Base-by-base conservation (phyloP, 1,139 yeast genomes). In the Saccharomycopsis hybrid region DNA sequence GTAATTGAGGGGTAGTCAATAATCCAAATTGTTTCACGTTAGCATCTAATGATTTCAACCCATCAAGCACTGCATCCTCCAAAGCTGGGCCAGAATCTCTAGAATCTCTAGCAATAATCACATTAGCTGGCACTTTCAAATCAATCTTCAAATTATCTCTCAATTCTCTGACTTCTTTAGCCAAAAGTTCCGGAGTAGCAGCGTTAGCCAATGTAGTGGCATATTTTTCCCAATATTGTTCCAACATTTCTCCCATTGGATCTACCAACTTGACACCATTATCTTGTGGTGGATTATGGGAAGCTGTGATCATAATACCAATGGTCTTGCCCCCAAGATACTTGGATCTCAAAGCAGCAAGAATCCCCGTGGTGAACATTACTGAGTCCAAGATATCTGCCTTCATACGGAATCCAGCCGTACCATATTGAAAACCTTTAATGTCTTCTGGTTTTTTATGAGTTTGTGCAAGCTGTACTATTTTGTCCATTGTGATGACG, bases 251-350 rank as follows among this genome's bases (percentile, higher is more conserved):
- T 33, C 98, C 98, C 65, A 77, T 69, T 1, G 98, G 97, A 59
- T 92, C 98, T 39, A 90, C 89, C 28, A 92, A 74, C 68, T 92
- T 92, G 52, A 92, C 96, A n/a, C 98, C 98, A 59, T 92, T 92
- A 62, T 92, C 98, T 47, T 73, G 74, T 0, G 97, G 96, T 0
- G 97, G 97, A 60, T 92, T 92, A 65, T 92, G 98, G 1, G 96
- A 87, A 0, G 98, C 98, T 2, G 98, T 94, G 60, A 94, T 82
- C 97, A 94, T 92, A 8, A 89, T 84, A 25, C 95, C 95, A 44
- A 90, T 77, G 25, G 86, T 78, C 61, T 83, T 71, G 2, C 95
- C 89, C 1, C 70, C 68, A 45, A 85, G 69, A 57, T 71, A 76
- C 57, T 84, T 77, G 28, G 97, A 89, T 62, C 98, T 75, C 57